Base-by-base conservation (phyloP, 768 basidiomycete genomes). In the Guyanaporus albipodus region DNA sequence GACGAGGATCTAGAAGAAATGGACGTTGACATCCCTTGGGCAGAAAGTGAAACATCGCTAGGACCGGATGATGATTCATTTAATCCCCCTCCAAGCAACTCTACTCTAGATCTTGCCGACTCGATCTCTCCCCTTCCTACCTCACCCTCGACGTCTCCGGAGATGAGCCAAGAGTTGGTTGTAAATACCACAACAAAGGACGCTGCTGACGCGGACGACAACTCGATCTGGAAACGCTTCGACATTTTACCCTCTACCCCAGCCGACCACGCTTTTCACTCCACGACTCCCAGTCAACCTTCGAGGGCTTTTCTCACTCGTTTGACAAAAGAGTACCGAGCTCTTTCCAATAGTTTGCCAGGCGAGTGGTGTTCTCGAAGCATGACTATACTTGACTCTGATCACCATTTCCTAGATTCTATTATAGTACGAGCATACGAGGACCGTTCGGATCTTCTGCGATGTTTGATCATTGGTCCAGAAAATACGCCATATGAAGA, bases 401-500 rank as follows among this genome's bases (percentile, higher is more conserved):
- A 59, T 19, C 19, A 24, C 10, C n/a, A 23, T 19, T 38, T 24
- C 23, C 8, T 58, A 88, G 91, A 92, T 49, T 85, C 86, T 12
- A 93, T 97, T 54, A 60, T 95, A 43, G 89, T 97, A 38, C 82
- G 92, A 47, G 85, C 86, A 21, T 97, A 88, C 61, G 93, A 96
- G 65, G 87, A 95, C 63, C 80, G 93, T 22, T 74, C 81, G 35
- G 93, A 97, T 70, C 75, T 97, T 29, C 67, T 96, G 50, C 80
- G 93, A 26, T 87, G 79, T 59, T 74, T 97, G 39, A 97, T 97
- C 49, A 83, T 97, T 52, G 93, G 93, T 4, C 91, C 92, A 47
- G 82, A 87, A 57, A 93, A 92, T 53, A 96, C 94, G 8, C 93
- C 93, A n/a, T 96, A 95, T 55, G 80, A 90, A 64, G 87, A 94